Evolutionary conservation across 768 basidiomycete species (phyloP), one percentile per base, ranked within the genome.

Genomic region (Chalciporus sphaerocephalus): DNA sequence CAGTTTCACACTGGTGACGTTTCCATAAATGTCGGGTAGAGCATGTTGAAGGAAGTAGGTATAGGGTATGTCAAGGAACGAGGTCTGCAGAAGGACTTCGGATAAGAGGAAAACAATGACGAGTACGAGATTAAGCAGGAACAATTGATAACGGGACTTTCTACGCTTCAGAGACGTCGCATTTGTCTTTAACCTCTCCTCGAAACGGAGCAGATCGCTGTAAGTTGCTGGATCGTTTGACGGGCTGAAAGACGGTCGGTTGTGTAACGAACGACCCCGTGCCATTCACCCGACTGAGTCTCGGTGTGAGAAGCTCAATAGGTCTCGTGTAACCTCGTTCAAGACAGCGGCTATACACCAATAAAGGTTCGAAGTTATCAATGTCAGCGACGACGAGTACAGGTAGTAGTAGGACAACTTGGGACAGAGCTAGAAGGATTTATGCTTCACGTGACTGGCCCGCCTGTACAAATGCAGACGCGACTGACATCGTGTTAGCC

Each of bases 121-220:
- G 2, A 81, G 57, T 17, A 87, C 67, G 17, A 93, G 74, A 45
- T 89, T 80, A 1, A 76, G 55, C 3, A 92, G 76, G 60, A 92
- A 90, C 46, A 91, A 61, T 69, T 92, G 87, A 67, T 93, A 93
- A 48, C 87, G 77, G 21, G 80, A 75, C 66, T 93, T 93, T 45
- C 91, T 73, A 22, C 79, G 76, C 56, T 87, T 85, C 13, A 94
- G 72, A 49, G 75, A 79, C n/a, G 85, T 79, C 5, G 91, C 92
- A 59, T 87, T 97, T 16, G 87, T 86, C 71, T 96, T 96, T 47
- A 99, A 80, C n/a, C 95, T 78, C 62, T 97, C 94, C 69, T 99
- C 95, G 49, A 98, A 97, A 36, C 92, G 71, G 18, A 97, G 76
- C 12, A 99, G 71, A 62, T 99, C 95, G 36, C 87, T 74, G 65